Evolutionary conservation across 331 rosid genomes (phyloP), one percentile per base, ranked within the genome.

Genomic region (Saraca asoca): DNA sequence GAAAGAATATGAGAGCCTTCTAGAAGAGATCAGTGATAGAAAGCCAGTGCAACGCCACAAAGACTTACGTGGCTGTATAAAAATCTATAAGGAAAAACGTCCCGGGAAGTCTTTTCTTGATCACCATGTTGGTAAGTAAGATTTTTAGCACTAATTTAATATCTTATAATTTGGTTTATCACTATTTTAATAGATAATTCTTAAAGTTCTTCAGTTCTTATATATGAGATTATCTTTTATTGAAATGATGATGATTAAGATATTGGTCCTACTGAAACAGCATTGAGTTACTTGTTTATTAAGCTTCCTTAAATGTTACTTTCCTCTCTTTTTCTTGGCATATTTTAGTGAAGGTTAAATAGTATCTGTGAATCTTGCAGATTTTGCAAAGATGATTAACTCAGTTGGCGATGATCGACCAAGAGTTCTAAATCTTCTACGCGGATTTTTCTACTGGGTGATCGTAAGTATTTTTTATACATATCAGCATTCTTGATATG

Each of bases 391-490:
- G 49, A 63, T 53, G 54, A 51, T 79, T 13, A 12, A 62, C 31
- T 62, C 18, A 68, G 82, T 68, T 44, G 2, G 18, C 2, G 9
- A 38, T 12, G 70, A 79, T 67, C 43, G 19, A 59, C 58, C 6
- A 14, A 76, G 48, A 61, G 62, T 44, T 44, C 44, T 82, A 56
- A 75, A 60, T 63, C 77, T 82, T 42, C 48, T 79, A 31, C 87
- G 84, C 35, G 87, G 78, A 15, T 82, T 79, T 65, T 75, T 75
- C 61, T 76, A 68, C 60, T 79, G 84, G 84, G 31, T 79, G 75
- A 29, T 68, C 77, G 84, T 79, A 12, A 49, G 69, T 48, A 50
- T 61, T 29, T 62, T 4, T 44, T 11, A 11, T 3, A 8, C 4
- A 12, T 44, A 11, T 44, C 11, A 39, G 11, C 43, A 39, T 7